Percentiles rank a stretch among this genome's conserved stretches.
phyloP scores from a whole-genome alignment of 2,329 filamentous ascomycete species.

The Daldinia sp. region DNA sequence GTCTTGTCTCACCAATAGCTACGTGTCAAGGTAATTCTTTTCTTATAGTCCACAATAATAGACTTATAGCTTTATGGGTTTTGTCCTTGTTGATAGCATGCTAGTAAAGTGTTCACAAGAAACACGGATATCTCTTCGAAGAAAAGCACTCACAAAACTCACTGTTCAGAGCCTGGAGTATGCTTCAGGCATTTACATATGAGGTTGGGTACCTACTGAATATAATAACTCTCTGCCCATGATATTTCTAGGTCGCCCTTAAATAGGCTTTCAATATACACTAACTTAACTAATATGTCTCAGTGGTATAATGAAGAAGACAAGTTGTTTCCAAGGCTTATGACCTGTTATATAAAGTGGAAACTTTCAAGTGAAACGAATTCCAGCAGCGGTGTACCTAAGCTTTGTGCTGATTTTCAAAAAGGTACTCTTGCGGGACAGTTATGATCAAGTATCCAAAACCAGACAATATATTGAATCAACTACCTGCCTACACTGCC shows the following conservation, averaged over 20 bases:
- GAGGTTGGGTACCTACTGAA: too few species aligned
- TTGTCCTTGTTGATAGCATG: not conserved
- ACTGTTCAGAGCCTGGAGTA: too few species aligned
- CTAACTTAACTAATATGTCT: not conserved
- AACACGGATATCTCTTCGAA: too few species aligned
- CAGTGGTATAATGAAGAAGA: not conserved
- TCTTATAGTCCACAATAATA: not conserved
- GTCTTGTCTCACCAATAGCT: not conserved
- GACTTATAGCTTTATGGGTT: not conserved
- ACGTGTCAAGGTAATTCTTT: not conserved
- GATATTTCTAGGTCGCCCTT: too few species aligned
- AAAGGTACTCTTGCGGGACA: not conserved
- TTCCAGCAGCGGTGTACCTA: not conserved
- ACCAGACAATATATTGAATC: not conserved
- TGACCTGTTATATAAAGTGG: not conserved
- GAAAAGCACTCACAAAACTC: too few species aligned
- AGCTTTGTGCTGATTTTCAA: not conserved
- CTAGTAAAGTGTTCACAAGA: not conserved
- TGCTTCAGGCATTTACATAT: too few species aligned
- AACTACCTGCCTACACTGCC: not conserved
- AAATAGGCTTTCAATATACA: too few species aligned
- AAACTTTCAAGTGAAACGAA: not conserved
- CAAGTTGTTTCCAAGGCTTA: not conserved
- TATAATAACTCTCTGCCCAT: too few species aligned
- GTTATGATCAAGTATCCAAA: not conserved